phyloP scores from a whole-genome alignment of 83 land plant genomes.

The Picea engelmannii region DNA sequence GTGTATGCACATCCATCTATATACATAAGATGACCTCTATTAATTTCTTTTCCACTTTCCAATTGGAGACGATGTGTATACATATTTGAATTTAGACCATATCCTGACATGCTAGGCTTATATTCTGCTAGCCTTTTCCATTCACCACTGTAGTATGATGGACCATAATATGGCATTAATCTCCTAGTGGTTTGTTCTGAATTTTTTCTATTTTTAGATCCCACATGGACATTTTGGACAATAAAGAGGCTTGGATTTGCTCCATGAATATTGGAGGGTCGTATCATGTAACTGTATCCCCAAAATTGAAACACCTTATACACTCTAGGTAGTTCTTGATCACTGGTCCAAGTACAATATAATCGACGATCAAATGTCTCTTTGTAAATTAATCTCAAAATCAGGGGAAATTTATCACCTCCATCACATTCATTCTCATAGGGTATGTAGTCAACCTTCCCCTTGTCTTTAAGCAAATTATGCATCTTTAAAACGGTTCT shows the following conservation, averaged over 20 bases:
- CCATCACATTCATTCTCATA: no score
- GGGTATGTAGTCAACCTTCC: no score
- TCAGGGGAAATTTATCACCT: no score
- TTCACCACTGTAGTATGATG: not conserved
- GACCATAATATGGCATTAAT: constrained; percentile 6
- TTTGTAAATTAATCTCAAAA: not conserved
- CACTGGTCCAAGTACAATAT: not conserved
- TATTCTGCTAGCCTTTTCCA: no score
- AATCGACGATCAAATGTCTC: not conserved
- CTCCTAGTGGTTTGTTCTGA: not conserved
- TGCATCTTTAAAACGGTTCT: no score
- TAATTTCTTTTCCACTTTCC: not conserved
- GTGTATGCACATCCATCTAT: no score
- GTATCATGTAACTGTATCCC: no score
- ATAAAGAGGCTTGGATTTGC: not conserved
- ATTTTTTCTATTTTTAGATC: not conserved
- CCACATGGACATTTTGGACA: not conserved
- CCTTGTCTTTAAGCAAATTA: no score
- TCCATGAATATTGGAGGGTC: no score
- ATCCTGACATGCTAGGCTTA: not conserved
- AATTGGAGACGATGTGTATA: not conserved
- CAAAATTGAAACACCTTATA: not conserved
- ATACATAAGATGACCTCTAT: not conserved
- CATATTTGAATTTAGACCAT: not conserved
- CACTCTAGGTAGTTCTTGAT: not conserved